Evolutionary conservation across 2,329 filamentous ascomycete genomes (phyloP).

Genomic region (Sporothrix euskadiensis): DNA sequence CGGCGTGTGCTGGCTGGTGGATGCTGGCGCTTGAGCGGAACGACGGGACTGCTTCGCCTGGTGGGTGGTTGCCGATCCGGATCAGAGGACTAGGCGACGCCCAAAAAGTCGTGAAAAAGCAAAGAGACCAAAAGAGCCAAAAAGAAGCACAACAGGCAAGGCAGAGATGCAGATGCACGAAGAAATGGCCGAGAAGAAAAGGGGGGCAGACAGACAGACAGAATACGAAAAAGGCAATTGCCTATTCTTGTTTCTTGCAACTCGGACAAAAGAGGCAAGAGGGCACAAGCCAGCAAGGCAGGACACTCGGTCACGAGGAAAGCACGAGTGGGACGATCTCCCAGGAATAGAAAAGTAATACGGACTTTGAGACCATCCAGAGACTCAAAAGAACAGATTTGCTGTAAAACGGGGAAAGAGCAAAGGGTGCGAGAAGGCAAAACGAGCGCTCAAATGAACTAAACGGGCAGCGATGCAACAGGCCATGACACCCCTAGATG

Average conservation of each 20-base stretch:
- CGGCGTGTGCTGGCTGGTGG: neutral
- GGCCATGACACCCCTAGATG: neutral
- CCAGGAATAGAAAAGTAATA: neutral
- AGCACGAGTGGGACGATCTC: neutral
- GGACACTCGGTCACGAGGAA: neutral
- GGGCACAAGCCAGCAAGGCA: neutral
- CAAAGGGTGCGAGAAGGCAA: neutral
- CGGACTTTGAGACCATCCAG: neutral
- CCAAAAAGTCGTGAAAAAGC: neutral
- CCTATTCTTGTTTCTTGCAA: neutral
- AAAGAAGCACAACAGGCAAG: neutral
- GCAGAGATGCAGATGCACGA: constrained; percentile 4
- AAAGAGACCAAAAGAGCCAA: neutral
- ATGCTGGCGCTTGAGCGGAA: constrained; percentile 9
- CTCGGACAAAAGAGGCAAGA: neutral
- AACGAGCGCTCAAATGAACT: neutral
- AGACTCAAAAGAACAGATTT: neutral
- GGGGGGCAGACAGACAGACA: neutral
- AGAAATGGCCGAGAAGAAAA: neutral
- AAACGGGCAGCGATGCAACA: constrained; percentile 8
- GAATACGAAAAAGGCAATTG: neutral
- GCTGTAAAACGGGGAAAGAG: neutral
- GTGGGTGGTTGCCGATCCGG: constrained; percentile 8
- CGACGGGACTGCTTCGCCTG: constrained; percentile 7
- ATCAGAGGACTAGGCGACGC: neutral